Conservation (phyloP, 345 rosid genomes). For the Limnanthes douglasii region DNA sequence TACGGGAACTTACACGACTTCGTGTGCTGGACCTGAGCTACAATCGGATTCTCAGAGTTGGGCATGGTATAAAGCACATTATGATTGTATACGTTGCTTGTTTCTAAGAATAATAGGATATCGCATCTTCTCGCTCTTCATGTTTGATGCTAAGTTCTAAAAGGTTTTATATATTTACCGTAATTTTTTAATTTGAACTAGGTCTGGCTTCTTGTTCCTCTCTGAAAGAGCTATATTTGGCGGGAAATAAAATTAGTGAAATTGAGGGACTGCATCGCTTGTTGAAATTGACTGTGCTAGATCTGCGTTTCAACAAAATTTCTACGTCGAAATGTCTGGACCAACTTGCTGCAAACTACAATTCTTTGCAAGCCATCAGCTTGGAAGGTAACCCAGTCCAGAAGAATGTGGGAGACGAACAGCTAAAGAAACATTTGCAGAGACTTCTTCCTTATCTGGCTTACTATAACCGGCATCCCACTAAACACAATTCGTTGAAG, state of each 20-base stretch:
- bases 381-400: conserved; percentile 97
- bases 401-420: conserved; percentile 93
- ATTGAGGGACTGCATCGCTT: conserved; percentile 96
- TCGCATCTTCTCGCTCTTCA: conserved; percentile 1
- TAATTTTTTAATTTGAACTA: conserved; percentile 7
- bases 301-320: conserved; percentile 84
- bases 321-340: conserved; percentile 77
- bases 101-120: too few species aligned
- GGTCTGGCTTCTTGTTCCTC: conserved; percentile 95
- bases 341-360: conserved; percentile 95
- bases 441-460: conserved; percentile 74
- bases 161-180: conserved; percentile 2
- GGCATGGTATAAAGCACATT: conserved; percentile 91
- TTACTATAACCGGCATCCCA: conserved; percentile 68
- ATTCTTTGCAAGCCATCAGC: conserved; percentile 85
- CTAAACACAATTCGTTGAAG: conserved; percentile 34
- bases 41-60: conserved; percentile 70
- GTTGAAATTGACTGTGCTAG: conserved; percentile 64
- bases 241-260: conserved; percentile 87
- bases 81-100: not conserved
- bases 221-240: conserved; percentile 84
- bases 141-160: conserved; percentile 1
- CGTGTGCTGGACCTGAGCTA: conserved; percentile 89
- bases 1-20: conserved; percentile 85
- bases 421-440: conserved; percentile 61